Evolutionary conservation across 1,139 yeast species (phyloP).

Genomic region (Magnusiomyces fungicola): DNA sequence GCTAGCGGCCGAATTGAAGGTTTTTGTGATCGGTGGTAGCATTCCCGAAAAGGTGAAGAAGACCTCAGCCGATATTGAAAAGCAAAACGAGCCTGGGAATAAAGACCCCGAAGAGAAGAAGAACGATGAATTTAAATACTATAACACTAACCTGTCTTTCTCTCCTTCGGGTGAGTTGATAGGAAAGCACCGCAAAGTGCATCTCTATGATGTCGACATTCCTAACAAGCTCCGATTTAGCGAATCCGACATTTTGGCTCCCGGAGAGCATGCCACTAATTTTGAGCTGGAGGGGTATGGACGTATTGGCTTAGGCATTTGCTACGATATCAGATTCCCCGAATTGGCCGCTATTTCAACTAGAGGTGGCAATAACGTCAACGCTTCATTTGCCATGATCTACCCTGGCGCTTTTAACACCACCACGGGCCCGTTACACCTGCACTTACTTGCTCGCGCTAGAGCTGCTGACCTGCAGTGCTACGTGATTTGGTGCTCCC

Average conservation of each 20-base stretch:
- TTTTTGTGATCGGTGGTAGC: slow-evolving; percentile 81
- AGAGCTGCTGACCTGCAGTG: slow-evolving; percentile 88
- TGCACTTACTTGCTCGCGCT: slow-evolving; percentile 81
- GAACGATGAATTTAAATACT: slow-evolving; percentile 32
- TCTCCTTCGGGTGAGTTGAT: slow-evolving; percentile 62
- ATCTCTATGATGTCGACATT: slow-evolving; percentile 83
- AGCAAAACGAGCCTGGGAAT: too few species aligned
- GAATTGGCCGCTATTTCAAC: slow-evolving; percentile 80
- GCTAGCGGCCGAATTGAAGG: slow-evolving; percentile 54
- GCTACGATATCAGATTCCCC: slow-evolving; percentile 90
- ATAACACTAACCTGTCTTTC: slow-evolving; percentile 82
- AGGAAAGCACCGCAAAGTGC: slow-evolving; percentile 84
- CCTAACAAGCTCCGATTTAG: slow-evolving; percentile 83
- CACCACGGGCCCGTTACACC: slow-evolving; percentile 90
- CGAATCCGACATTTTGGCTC: slow-evolving; percentile 67
- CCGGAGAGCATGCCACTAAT: slow-evolving; percentile 76
- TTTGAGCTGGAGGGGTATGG: slow-evolving; percentile 64
- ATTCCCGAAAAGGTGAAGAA: slow-evolving; percentile 63
- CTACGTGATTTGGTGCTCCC: slow-evolving; percentile 75
- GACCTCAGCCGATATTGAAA: too few species aligned
- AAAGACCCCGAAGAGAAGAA: too few species aligned
- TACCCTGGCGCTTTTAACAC: slow-evolving; percentile 96
- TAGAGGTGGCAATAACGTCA: slow-evolving; percentile 39
- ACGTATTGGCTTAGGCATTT: slow-evolving; percentile 79
- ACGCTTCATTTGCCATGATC: slow-evolving; percentile 69